phyloP scores from a whole-genome alignment of 805 yeast genomes.

The Kuraishia borneana region DNA sequence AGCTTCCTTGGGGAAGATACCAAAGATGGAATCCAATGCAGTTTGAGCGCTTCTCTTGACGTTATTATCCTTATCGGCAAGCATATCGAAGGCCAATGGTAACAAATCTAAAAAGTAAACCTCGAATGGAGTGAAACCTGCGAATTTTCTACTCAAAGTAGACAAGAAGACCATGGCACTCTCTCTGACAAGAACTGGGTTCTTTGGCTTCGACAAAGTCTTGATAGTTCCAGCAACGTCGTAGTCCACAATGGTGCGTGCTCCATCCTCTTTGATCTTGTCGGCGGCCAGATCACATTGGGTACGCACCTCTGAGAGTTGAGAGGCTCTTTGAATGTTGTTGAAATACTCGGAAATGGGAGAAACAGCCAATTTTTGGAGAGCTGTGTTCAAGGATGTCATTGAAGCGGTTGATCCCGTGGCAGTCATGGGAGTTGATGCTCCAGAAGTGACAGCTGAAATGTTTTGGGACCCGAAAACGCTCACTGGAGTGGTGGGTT shows the following conservation, averaged over 20 bases:
- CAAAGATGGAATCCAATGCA: conserved; percentile 60
- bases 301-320: conserved; percentile 42
- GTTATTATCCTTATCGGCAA: conserved; percentile 79
- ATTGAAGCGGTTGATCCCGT: conserved; percentile 61
- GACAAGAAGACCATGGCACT: conserved; percentile 54
- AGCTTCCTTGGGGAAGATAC: conserved; percentile 67
- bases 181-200: conserved; percentile 66
- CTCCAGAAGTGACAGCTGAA: conserved; percentile 20
- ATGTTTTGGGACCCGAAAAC: conserved; percentile 8
- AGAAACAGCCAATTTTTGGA: conserved; percentile 49
- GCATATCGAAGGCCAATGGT: conserved; percentile 53
- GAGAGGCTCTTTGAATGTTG: conserved; percentile 37
- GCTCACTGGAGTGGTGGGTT: conserved; percentile 6
- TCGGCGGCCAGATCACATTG: conserved; percentile 45
- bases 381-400: conserved; percentile 51
- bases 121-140: conserved; percentile 64
- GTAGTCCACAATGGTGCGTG: conserved; percentile 47
- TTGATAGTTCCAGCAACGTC: conserved; percentile 49
- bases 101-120: conserved; percentile 59
- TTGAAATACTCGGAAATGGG: conserved; percentile 56
- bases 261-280: conserved; percentile 32
- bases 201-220: conserved; percentile 64
- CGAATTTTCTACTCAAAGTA: conserved; percentile 43
- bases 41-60: conserved; percentile 81
- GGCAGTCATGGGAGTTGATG: conserved; percentile 14